phyloP scores from a whole-genome alignment of 306 rosid genomes.

The Vigna angularis region DNA sequence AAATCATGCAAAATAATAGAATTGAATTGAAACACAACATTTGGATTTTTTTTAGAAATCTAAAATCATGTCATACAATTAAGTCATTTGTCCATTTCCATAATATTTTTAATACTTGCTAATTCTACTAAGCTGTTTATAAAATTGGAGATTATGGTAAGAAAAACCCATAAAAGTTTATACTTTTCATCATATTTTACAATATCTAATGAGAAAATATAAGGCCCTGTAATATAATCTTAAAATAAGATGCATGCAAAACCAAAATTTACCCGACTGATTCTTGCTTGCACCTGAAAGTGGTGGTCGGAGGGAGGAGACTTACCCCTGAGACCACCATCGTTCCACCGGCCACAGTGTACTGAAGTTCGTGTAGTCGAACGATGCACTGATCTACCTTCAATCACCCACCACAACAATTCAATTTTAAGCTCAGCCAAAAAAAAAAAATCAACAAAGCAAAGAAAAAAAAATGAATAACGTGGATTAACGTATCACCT shows the following conservation, averaged over 20 bases:
- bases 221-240: too few species aligned
- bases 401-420: conserved; percentile 47
- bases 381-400: conserved; percentile 94
- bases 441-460: not conserved
- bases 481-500: conserved; percentile 50
- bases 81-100: too few species aligned
- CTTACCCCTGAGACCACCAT: conserved; percentile 80
- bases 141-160: too few species aligned
- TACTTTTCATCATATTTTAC: too few species aligned
- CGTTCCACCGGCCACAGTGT: conserved; percentile 73
- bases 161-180: too few species aligned
- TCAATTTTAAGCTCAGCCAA: not conserved
- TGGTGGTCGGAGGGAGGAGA: conserved; percentile 92
- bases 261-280: conserved; percentile 58
- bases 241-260: conserved; percentile 5
- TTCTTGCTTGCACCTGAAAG: conserved; percentile 95
- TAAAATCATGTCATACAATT: too few species aligned
- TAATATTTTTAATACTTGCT: too few species aligned
- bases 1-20: too few species aligned
- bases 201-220: not conserved
- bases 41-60: too few species aligned
- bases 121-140: too few species aligned
- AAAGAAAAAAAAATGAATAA: not conserved
- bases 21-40: too few species aligned
- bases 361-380: conserved; percentile 85